Conservation (phyloP, 2,329 filamentous ascomycete genomes). For the Pyricularia pennisetigena region DNA sequence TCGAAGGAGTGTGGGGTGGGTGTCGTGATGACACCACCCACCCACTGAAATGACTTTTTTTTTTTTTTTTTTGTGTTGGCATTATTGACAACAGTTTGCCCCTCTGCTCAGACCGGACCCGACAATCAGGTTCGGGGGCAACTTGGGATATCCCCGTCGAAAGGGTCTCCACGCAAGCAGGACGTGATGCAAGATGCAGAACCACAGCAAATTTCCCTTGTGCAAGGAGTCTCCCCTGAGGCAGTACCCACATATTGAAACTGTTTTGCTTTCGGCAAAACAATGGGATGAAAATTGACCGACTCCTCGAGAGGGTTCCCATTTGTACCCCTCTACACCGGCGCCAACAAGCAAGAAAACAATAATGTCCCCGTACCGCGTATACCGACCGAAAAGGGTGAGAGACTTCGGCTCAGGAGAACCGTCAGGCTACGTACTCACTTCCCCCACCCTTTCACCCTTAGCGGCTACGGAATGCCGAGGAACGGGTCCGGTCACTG, state of each 20-base stretch:
- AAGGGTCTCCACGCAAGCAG: background rate
- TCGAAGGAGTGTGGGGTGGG: background rate
- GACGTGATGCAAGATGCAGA: background rate
- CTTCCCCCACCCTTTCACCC: background rate
- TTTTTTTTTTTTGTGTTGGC: background rate
- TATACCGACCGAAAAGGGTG: background rate
- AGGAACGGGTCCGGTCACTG: background rate
- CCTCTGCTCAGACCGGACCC: background rate
- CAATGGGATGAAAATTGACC: background rate
- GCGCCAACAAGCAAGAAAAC: background rate
- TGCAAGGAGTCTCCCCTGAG: background rate
- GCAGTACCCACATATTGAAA: background rate
- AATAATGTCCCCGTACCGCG: background rate
- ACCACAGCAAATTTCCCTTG: background rate
- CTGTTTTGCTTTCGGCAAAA: background rate
- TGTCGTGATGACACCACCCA: background rate
- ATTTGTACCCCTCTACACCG: background rate
- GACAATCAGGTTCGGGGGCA: background rate
- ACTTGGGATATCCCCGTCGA: background rate
- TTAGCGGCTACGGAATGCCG: background rate
- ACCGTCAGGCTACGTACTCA: background rate
- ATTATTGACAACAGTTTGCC: background rate
- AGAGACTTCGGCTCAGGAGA: background rate
- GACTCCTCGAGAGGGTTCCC: background rate
- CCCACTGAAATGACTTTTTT: background rate